A percentile compares a stretch with the other conserved stretches of the same genome.
Evolutionary conservation across 352 stramenopile genomes (phyloP).

Genomic region (Blastocystis sp.): DNA sequence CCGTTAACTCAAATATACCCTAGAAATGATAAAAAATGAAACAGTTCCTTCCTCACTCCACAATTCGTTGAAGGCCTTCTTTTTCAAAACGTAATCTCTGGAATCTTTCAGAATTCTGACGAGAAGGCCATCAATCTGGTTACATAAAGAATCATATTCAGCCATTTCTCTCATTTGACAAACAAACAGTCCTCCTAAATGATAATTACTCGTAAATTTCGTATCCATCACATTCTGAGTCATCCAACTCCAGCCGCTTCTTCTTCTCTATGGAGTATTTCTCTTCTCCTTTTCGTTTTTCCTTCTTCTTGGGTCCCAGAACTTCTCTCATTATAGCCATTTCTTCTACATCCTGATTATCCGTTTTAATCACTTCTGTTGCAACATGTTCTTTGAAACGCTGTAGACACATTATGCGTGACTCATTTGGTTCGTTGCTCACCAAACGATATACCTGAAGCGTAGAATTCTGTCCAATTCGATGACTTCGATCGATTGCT

Average conservation of each 20-base stretch:
- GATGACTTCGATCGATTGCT: conserved; percentile 83
- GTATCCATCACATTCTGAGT: background rate
- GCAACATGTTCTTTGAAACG: conserved; percentile 37
- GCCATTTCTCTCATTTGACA: background rate
- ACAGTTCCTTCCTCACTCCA: background rate
- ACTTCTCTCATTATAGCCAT: background rate
- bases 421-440: conserved; percentile 38
- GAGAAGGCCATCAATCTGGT: conserved; percentile 15
- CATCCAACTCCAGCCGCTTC: background rate
- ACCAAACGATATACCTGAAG: conserved; percentile 79
- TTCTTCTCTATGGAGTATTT: background rate
- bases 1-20: conserved; percentile 36
- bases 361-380: conserved; percentile 30
- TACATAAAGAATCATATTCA: background rate
- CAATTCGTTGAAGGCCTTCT: conserved; percentile 4
- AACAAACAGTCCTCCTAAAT: conserved; percentile 17
- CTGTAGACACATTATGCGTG: conserved; percentile 22
- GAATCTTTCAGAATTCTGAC: conserved; percentile 18
- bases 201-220: background rate
- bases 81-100: background rate
- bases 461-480: conserved; percentile 74
- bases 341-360: background rate
- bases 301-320: background rate
- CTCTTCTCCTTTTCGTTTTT: background rate
- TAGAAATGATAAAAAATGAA: background rate